Percentiles rank a stretch among this genome's conserved stretches.
phyloP scores from a whole-genome alignment of 2,329 filamentous ascomycete genomes.

The Furcasterigmium sp. region DNA sequence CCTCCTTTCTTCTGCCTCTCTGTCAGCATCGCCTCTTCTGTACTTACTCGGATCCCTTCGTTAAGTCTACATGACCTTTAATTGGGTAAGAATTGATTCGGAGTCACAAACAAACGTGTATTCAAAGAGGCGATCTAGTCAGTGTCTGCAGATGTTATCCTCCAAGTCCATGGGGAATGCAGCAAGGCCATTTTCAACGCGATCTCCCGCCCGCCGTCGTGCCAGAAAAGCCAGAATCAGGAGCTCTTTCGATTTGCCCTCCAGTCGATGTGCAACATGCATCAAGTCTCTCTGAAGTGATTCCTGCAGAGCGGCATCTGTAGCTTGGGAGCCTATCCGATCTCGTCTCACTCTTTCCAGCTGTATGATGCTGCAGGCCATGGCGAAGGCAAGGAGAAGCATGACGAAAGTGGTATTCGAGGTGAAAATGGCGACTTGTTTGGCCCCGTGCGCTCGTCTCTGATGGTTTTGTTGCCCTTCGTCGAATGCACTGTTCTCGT shows the following conservation, averaged over 20 bases:
- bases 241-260: slow-evolving; percentile 3
- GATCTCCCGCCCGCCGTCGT: slow-evolving; percentile 1
- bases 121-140: not conserved
- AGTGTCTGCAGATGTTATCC: slow-evolving; percentile 2
- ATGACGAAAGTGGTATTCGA: slow-evolving; percentile 11
- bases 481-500: too few species aligned
- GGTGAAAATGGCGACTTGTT: slow-evolving; percentile 6
- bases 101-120: too few species aligned
- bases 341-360: slow-evolving; percentile 1
- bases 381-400: slow-evolving; percentile 5
- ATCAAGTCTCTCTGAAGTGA: slow-evolving; percentile 3
- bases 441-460: not conserved
- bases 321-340: slow-evolving; percentile 2
- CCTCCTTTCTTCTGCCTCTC: too few species aligned
- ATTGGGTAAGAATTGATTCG: too few species aligned
- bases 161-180: not conserved
- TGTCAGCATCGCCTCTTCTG: too few species aligned
- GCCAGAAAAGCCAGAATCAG: slow-evolving; percentile 5
- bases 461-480: too few species aligned
- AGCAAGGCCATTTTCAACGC: not conserved
- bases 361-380: slow-evolving; percentile 7
- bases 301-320: slow-evolving; percentile 3
- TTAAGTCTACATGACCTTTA: too few species aligned
- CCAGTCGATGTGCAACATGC: not conserved
- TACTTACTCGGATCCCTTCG: too few species aligned